These are phyloP conservation scores for Capronia americana DNA, from an alignment of 2,329 filamentous ascomycete genomes.

Conservation along the genomic window DNA sequence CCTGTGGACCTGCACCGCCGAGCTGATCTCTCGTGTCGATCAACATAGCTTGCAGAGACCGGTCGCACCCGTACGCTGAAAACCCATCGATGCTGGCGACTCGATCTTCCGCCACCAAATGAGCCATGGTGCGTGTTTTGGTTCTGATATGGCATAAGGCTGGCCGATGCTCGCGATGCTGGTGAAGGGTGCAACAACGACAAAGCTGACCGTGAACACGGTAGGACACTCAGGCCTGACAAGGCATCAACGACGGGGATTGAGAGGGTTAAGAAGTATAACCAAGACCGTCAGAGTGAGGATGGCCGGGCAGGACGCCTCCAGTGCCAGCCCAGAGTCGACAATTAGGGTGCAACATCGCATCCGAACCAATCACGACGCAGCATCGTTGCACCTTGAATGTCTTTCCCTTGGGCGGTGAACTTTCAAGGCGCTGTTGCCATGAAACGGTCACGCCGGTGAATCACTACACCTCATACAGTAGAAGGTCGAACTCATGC, in stretches of 20 bases:
- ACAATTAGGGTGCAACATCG: not conserved
- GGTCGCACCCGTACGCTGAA: not conserved
- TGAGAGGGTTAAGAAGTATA: not conserved
- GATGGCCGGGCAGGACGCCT: not conserved
- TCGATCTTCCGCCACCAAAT: not conserved
- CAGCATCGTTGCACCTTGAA: not conserved
- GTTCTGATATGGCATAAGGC: not conserved
- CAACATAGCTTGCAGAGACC: not conserved
- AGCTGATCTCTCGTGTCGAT: not conserved
- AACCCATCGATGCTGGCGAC: not conserved
- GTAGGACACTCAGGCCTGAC: not conserved
- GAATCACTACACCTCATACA: too few relatives aligned
- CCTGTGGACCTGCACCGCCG: not conserved
- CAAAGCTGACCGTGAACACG: not conserved
- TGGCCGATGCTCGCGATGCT: not conserved
- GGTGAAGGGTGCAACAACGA: not conserved
- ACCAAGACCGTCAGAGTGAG: not conserved
- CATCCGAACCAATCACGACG: not conserved
- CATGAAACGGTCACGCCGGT: too few relatives aligned
- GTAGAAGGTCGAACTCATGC: too few relatives aligned
- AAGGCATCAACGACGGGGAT: not conserved
- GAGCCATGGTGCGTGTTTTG: not conserved
- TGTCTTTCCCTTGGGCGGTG: not conserved
- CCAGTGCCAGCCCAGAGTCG: not conserved
- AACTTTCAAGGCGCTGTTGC: too few relatives aligned